Base-by-base conservation (phyloP, 768 basidiomycete genomes). In the Clitopilus passeckerianus region DNA sequence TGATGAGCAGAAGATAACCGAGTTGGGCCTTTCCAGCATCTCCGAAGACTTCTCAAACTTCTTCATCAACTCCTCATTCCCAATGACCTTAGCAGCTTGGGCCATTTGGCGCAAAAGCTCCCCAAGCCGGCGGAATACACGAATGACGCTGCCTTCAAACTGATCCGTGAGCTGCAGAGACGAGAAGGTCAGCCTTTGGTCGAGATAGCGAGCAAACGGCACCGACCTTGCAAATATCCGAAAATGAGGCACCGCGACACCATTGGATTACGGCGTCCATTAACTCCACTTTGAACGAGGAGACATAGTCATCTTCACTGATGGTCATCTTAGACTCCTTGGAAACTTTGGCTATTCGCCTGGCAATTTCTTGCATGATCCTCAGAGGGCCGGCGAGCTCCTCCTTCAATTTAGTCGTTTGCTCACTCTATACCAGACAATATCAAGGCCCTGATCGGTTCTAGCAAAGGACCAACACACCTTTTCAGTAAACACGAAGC, bases 191-290 rank as follows among this genome's bases (percentile, higher is more conserved):
- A 50, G 7, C 22, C 33, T n/a, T 63, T 60, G 8, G 41, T 56
- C 30, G 50, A 43, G 34, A 37, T 52, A 14, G 24, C 52, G 41
- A 5, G 43, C 22, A 18, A 20, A 10, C 18, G 23, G 53, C 10
- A 54, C 81, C 30, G 44, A 91, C 95, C 85, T 97, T 97, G 83
- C 92, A 94, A 58, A 98, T 94, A 23, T 99, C 96, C 0, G 90
- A 79, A 74, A 99, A 99, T 24, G 92, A 93, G 15, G 95, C 92
- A 4, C 97, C 97, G n/a, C 93, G 86, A 76, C 96, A 98, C 97
- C 97, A 99, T 61, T 94, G 91, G 34, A 94, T 81, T 9, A 98
- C 97, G 0, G 92, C 93, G 63, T 98, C 97, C 95, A 98, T 99
- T 54, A 99, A 85, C 68, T 98, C 96, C 18, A 97, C 93, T 74